Conservation (phyloP, 768 basidiomycete genomes). For the Lyophyllum decastes region DNA sequence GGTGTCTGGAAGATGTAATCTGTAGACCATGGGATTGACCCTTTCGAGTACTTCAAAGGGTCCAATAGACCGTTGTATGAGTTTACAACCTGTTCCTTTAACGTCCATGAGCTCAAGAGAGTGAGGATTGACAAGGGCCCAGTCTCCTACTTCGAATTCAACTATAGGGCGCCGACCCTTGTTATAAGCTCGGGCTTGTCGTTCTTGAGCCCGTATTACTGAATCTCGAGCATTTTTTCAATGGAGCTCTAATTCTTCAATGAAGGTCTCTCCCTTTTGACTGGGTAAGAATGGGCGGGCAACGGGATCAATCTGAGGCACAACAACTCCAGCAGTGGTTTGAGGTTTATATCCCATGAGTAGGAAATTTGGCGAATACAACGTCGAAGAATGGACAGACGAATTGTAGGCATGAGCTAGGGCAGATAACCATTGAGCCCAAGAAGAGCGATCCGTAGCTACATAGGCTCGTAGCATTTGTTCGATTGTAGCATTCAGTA, state of each 20-base stretch:
- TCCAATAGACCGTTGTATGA: slow-evolving; percentile 22
- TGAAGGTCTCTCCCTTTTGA: not conserved
- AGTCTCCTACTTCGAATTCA: not conserved
- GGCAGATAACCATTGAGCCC: slow-evolving; percentile 26
- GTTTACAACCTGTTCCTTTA: slow-evolving; percentile 23
- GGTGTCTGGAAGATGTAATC: slow-evolving; percentile 20
- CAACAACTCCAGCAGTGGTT: not conserved
- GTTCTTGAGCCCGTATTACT: not conserved
- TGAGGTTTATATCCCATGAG: slow-evolving; percentile 28
- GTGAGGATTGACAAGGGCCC: slow-evolving; percentile 26
- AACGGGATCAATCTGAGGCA: not conserved
- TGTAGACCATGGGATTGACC: slow-evolving; percentile 26
- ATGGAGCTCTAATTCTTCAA: not conserved
- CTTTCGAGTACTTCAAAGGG: slow-evolving; percentile 24
- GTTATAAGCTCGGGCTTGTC: not conserved
- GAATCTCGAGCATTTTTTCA: not conserved
- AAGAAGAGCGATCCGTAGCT: slow-evolving; percentile 20
- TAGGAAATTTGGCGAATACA: slow-evolving; percentile 24
- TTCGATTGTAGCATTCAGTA: not conserved
- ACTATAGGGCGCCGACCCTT: slow-evolving; percentile 3
- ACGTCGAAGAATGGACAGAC: slow-evolving; percentile 24
- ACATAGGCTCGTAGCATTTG: slow-evolving; percentile 29
- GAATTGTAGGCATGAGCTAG: slow-evolving; percentile 33
- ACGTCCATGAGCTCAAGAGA: slow-evolving; percentile 22
- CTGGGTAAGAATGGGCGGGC: not conserved